These are phyloP conservation scores for Emmonsiellopsis sp. DNA, from an alignment of 2,329 filamentous ascomycete species.

Conservation along the genomic window DNA sequence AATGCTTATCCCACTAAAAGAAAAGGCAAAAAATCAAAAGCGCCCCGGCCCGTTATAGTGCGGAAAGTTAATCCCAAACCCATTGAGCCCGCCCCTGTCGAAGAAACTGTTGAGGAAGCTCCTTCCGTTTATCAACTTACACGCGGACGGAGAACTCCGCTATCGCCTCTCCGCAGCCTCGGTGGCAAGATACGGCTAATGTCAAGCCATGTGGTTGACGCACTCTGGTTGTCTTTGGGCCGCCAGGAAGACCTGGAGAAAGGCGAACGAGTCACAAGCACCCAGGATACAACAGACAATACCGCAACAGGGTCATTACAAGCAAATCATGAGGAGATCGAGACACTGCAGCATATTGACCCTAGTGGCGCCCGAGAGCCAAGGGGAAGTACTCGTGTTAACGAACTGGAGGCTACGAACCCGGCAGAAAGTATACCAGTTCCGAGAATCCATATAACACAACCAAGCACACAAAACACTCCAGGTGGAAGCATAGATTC, in stretches of 20 bases:
- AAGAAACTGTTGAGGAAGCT: not conserved
- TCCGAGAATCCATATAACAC: not conserved
- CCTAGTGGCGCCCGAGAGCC: not conserved
- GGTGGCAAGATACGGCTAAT: not conserved
- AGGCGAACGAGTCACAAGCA: not conserved
- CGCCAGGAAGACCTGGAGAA: not conserved
- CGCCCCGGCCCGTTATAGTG: not conserved
- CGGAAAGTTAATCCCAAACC: not conserved
- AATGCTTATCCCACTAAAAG: not conserved
- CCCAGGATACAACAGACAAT: not conserved
- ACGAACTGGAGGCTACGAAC: not conserved
- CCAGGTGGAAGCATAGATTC: not conserved
- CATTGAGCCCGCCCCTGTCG: not conserved
- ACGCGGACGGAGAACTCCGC: not conserved
- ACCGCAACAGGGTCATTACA: not conserved
- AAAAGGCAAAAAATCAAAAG: not conserved
- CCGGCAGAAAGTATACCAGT: not conserved
- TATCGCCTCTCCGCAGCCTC: not conserved
- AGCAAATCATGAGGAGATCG: not conserved
- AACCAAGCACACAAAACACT: not conserved
- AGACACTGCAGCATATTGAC: not conserved
- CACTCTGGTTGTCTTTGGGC: not conserved
- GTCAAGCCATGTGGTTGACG: not conserved
- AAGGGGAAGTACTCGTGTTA: not conserved
- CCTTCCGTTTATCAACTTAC: not conserved